Base-by-base conservation (phyloP, 495 filamentous ascomycete genomes). In the Copromyces sp. region DNA sequence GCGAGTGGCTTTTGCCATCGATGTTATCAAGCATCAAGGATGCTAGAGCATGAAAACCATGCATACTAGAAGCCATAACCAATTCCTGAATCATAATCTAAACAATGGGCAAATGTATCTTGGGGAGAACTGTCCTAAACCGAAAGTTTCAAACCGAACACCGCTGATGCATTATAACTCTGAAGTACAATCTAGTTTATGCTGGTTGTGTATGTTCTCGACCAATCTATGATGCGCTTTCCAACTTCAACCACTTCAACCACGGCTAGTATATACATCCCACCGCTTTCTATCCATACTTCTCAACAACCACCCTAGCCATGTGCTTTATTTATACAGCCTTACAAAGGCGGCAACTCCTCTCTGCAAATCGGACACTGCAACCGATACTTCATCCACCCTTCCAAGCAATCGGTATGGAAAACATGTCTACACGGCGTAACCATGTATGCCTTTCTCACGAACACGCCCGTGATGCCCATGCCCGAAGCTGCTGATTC, bases 281-380 rank as follows among this genome's bases (percentile, higher is more conserved):
- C 29, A 65, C 7, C 17, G 24, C 29, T 17, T 6, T 65, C 29
- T 65, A 16, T 12, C 5, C 29, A 32, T 61, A 35, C 14, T 17
- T 9, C 11, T 5, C 47, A 59, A 14, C 47, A 59, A 59, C 24
- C 47, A 59, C 47, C 20, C 24, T 7, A 32, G 47, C 47, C 2
- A 37, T 37, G 5, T 24, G 24, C 24, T 37, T 37, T 53, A 14
- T 24, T 9, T 14, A 29, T 9, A 61, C 29, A 9, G 24, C 47
- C 39, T 74, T 86, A 97, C 78, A 97, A 82, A 71, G 94, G 92
- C 71, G 94, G 94, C 75, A 97, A 81, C 74, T 89, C 89, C 83
- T 98, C 95, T 77, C 95, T 88, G 83, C 95, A 99, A 75, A 97
- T 97, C 7, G 95, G 95, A 85, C 95, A 99, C 82, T 95, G 93